These are phyloP conservation scores for Macrocybe gigantea DNA, from an alignment of 768 basidiomycete genomes.

Conservation along the genomic window DNA sequence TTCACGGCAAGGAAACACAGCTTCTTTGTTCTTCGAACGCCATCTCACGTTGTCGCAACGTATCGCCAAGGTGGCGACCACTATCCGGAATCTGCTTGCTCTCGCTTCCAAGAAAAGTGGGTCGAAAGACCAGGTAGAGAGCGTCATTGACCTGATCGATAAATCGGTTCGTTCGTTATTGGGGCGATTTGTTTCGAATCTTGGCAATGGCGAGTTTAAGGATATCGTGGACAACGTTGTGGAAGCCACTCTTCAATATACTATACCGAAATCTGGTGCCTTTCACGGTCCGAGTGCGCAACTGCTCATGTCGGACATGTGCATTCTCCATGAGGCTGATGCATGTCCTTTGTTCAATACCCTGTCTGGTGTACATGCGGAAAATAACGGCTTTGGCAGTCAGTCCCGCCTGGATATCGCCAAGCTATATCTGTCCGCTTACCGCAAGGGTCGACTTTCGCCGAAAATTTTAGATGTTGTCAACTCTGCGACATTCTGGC, in stretches of 20 bases:
- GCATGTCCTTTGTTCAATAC: slow-evolving; percentile 49
- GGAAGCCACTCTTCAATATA: slow-evolving; percentile 72
- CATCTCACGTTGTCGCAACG: slow-evolving; percentile 53
- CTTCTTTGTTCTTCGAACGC: slow-evolving; percentile 64
- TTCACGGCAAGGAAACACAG: slow-evolving; percentile 49
- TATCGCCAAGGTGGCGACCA: slow-evolving; percentile 57
- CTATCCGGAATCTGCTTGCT: slow-evolving; percentile 49
- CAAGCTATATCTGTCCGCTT: slow-evolving; percentile 54
- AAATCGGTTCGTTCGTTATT: slow-evolving; percentile 57
- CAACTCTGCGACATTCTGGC: slow-evolving; percentile 63
- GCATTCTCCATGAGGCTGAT: slow-evolving; percentile 55
- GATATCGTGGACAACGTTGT: slow-evolving; percentile 62
- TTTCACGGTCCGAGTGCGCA: slow-evolving; percentile 33
- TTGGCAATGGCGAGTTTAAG: slow-evolving; percentile 62
- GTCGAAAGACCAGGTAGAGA: slow-evolving; percentile 52
- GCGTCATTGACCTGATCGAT: slow-evolving; percentile 76
- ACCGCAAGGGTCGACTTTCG: slow-evolving; percentile 51
- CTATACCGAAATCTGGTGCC: slow-evolving; percentile 43
- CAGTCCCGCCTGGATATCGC: slow-evolving; percentile 25
- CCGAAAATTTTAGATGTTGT: slow-evolving; percentile 56
- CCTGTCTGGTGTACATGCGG: slow-evolving; percentile 31
- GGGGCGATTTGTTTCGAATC: slow-evolving; percentile 35
- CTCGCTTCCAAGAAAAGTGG: slow-evolving; percentile 39
- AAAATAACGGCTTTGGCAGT: slow-evolving; percentile 18
- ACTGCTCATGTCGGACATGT: slow-evolving; percentile 54